Base-by-base conservation (phyloP, 768 basidiomycete genomes). In the Amanita rubescens region DNA sequence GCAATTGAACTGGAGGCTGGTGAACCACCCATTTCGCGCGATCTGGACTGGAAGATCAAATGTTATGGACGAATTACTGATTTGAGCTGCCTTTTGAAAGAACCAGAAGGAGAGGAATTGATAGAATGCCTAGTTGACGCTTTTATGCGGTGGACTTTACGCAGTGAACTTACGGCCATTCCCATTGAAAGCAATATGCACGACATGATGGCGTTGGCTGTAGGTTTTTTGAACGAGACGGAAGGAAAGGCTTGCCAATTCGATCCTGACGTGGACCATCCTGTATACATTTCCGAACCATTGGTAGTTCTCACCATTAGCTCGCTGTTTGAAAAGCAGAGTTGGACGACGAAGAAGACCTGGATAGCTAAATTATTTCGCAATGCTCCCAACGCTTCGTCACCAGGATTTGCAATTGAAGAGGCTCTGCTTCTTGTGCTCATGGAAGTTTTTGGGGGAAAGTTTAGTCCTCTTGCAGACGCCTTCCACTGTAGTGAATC, bases 261-360 rank as follows among this genome's bases (percentile, higher is more conserved):
- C 5, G 20, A 43, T 10, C 41, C 8, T 43, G 17, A n/a, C 19
- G 12, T 20, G 41, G 20, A 43, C 41, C 41, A 32, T 53, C 51
- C 52, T 47, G 55, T 59, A 53, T 59, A 53, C 51, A 49, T 59
- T 51, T 52, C 43, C 39, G 48, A 59, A 57, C 56, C 47, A 54
- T 59, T 59, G 58, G 52, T 56, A 14, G 50, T 56, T 51, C 55
- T 58, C 27, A 54, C 51, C 45, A 56, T 59, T 34, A 42, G 52
- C 22, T 37, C 51, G 17, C 15, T 54, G 49, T 57, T 59, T 35
- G 49, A 57, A 38, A 24, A 49, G 20, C 38, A 54, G 30, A 5
- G 10, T 1, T 54, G 20, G 47, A 58, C 34, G 30, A 51, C 44
- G 20, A 53, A 35, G 47, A 9, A 53, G 51, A 9, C 27, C 19